A percentile compares a stretch with the other conserved stretches of the same genome.
phyloP scores from a whole-genome alignment of 2,329 filamentous ascomycete species.

The Pseudocercospora eumusae region DNA sequence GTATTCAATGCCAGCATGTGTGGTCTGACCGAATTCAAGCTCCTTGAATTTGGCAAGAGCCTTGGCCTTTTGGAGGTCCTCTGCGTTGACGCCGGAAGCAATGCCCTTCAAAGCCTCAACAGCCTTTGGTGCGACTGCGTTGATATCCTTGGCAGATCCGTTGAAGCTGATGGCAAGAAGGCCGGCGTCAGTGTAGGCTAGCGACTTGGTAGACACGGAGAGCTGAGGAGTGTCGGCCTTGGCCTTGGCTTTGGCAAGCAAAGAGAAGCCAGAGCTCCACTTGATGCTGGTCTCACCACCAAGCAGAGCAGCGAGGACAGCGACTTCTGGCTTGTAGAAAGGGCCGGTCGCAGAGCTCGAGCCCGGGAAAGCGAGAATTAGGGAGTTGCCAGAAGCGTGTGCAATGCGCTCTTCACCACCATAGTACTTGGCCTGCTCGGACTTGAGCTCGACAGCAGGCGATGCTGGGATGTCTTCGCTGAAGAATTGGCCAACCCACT shows the following conservation, averaged over 20 bases:
- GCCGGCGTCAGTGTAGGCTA: constrained; percentile 90
- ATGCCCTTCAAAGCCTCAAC: constrained; percentile 82
- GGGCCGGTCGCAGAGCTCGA: constrained; percentile 71
- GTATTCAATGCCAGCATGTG: constrained; percentile 74
- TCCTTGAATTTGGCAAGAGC: constrained; percentile 92
- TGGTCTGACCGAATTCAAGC: constrained; percentile 77
- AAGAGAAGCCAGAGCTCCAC: constrained; percentile 90
- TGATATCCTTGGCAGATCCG: constrained; percentile 72
- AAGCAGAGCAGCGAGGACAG: constrained; percentile 83
- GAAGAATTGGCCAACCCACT: constrained; percentile 96
- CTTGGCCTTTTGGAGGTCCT: constrained; percentile 88
- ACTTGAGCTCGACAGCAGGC: constrained; percentile 57
- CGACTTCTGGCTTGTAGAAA: constrained; percentile 84
- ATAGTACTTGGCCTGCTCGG: constrained; percentile 76
- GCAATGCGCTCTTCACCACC: constrained; percentile 92
- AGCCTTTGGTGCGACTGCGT: constrained; percentile 71
- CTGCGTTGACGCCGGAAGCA: constrained; percentile 69
- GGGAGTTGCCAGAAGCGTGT: constrained; percentile 73
- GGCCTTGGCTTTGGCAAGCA: constrained; percentile 84
- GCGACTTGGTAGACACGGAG: constrained; percentile 71
- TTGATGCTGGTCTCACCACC: constrained; percentile 91
- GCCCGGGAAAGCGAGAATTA: constrained; percentile 91
- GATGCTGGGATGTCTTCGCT: constrained; percentile 60
- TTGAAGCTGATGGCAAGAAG: constrained; percentile 80
- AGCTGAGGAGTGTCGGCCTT: constrained; percentile 66